Percentiles rank a stretch among this genome's conserved stretches.
Conservation (phyloP, 169 alveolate species). For the Cryptosporidium tyzzeri region DNA sequence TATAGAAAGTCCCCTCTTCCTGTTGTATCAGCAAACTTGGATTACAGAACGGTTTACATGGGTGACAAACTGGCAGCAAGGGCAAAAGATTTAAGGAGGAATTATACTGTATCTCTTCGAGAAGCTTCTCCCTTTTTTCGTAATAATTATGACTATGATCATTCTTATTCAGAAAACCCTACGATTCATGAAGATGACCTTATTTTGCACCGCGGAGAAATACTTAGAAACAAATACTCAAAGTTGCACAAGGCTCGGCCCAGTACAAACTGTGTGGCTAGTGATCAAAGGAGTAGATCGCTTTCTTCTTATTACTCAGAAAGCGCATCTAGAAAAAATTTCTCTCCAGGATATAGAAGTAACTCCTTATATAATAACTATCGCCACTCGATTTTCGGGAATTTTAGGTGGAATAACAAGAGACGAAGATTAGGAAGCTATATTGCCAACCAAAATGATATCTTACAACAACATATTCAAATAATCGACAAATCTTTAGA, state of each 20-base stretch:
- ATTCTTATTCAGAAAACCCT: conserved; percentile 11
- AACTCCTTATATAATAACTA: conserved; percentile 29
- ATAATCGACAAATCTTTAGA: conserved; percentile 61
- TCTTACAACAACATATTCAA: conserved; percentile 65
- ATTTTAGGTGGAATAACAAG: not conserved
- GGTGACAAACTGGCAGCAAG: conserved; percentile 54
- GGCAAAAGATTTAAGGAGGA: conserved; percentile 34
- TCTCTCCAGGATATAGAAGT: conserved; percentile 54
- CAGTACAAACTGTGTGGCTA: too few species aligned
- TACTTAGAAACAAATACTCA: conserved; percentile 53
- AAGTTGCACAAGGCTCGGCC: not conserved
- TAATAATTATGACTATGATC: not conserved
- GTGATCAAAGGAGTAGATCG: conserved; percentile 55
- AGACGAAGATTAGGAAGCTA: conserved; percentile 69
- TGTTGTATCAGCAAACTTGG: conserved; percentile 57
- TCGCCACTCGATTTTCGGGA: not conserved
- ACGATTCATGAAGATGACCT: conserved; percentile 32
- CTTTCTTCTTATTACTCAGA: conserved; percentile 60
- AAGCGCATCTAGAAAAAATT: not conserved
- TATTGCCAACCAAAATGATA: conserved; percentile 12
- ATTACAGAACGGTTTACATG: conserved; percentile 63
- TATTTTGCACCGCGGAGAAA: conserved; percentile 48
- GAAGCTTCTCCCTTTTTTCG: not conserved
- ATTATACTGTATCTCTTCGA: not conserved
- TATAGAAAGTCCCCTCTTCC: conserved; percentile 70